Base-by-base conservation (phyloP, 116 monocot genomes). In the Zostera marina region DNA sequence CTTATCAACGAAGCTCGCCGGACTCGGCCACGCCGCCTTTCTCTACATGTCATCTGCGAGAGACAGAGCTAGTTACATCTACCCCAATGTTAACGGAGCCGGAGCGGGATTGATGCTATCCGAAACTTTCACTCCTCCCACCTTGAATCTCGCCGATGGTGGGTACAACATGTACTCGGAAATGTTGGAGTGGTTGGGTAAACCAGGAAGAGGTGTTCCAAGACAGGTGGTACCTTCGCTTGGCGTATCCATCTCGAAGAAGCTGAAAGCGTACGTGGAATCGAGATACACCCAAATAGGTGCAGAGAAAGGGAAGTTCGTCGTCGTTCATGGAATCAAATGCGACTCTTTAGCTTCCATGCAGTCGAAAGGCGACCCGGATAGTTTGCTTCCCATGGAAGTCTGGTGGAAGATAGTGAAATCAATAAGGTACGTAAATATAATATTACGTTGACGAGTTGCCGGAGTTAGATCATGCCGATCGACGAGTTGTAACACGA, bases 241-340 rank as follows among this genome's bases (percentile, higher is more conserved):
- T 4, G 65, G 66, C 49, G 76, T 87, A 0, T 87, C 92, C 9
- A 76, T 92, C 14, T 92, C 92, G 2, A 87, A 81, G 70, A 87
- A 79, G 72, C 72, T 84, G 0, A 76, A 60, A 52, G 84, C 66
- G 15, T 72, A 68, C 44, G 78, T 81, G 22, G 72, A 78, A 45
- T 79, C 55, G 16, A 92, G 79, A 47, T 92, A 81, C 46, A 67
- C 16, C 1, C 70, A 79, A 42, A 78, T 67, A 5, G 81, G 84
- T 16, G 76, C 56, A 12, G 80, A 81, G 77, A 84, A 81, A 53
- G 79, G 78, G 22, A 77, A 67, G 41, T 92, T 72, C 47, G 16
- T 92, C 11, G 84, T 92, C 5, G 73, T 92, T 49, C 92, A 92
- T 62, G 87, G 92, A 8, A 83, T 92, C 49, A 43, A 83, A 22